Conservation (phyloP, 1,284 basidiomycete genomes). For the Naganishia albida region DNA sequence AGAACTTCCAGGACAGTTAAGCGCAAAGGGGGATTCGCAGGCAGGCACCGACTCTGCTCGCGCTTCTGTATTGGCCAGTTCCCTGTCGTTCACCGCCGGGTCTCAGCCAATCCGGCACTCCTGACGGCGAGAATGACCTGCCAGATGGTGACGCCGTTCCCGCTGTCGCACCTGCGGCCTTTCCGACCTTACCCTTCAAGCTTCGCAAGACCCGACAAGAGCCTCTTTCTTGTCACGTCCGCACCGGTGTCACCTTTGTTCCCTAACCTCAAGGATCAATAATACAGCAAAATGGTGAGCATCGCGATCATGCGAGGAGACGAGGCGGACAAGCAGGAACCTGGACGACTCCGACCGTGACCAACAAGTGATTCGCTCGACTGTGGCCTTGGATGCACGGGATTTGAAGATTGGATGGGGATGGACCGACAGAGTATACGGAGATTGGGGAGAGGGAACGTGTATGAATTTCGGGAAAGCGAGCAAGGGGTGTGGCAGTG, state of each 20-base stretch:
- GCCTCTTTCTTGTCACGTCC: conserved; percentile 25
- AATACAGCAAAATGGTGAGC: conserved; percentile 31
- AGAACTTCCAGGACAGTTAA: too few relatives aligned
- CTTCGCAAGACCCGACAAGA: conserved; percentile 28
- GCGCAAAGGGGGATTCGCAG: too few relatives aligned
- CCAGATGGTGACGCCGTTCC: conserved; percentile 9
- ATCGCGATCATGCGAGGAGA: neutral
- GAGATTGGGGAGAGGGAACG: neutral
- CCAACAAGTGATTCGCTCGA: neutral
- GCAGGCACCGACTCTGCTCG: neutral
- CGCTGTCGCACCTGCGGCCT: neutral
- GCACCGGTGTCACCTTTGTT: conserved; percentile 30
- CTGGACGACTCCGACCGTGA: neutral
- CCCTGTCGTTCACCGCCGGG: neutral
- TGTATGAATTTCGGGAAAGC: too few relatives aligned
- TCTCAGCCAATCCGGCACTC: conserved; percentile 14
- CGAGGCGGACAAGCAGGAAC: conserved; percentile 15
- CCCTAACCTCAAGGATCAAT: conserved; percentile 28
- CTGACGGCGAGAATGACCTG: conserved; percentile 27
- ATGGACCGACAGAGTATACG: neutral
- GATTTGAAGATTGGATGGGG: neutral
- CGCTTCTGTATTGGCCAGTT: neutral
- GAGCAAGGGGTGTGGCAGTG: too few relatives aligned
- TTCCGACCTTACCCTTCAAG: conserved; percentile 16
- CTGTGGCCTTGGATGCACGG: neutral